Base-by-base conservation (phyloP, 1,284 basidiomycete genomes). In the Testicularia cyperi region DNA sequence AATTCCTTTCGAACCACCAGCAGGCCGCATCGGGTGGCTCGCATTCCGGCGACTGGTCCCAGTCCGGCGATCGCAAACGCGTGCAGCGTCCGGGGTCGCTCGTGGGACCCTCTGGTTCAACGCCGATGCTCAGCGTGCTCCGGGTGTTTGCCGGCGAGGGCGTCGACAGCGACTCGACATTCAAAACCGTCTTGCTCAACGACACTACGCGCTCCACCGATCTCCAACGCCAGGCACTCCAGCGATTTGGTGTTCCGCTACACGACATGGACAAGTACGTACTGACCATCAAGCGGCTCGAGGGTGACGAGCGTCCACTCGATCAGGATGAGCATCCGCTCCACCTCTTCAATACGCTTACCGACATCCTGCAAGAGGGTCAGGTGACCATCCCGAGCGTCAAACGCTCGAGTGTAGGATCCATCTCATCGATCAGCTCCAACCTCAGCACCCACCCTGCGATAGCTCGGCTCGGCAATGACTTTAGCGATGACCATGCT, bases 131-230 rank as follows among this genome's bases (percentile, higher is more conserved):
- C 48, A 95, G 88, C 68, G 92, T 98, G 49, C 85, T 97, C 40
- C 87, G 92, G 15, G 85, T 98, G 32, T 97, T 98, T 74, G 92
- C 92, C 0, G 94, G 92, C 8, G 85, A 88, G 55, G 71, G 78
- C 16, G 72, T 80, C 51, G 85, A 92, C 72, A 90, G 89, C 1
- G 92, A 96, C 64, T 89, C 91, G 3, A 95, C 92, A 1, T 98
- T 97, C 83, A 97, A 97, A 80, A 97, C 94, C 1, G 94, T 95
- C 1, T 79, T 97, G 16, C 83, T 97, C 54, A 96, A 92, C 71
- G 81, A 87, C 7, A 85, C 85, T 5, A 96, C 92, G 0, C 87
- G 86, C 0, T 84, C 89, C 0, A 78, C 81, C 0, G 92, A 96
- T 46, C 84, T 98, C 20, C 83, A 96, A 35, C 83, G 84, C 36